These are phyloP conservation scores for Aspergillus sclerotialis DNA, from an alignment of 2,329 filamentous ascomycete genomes.

Conservation along the genomic window DNA sequence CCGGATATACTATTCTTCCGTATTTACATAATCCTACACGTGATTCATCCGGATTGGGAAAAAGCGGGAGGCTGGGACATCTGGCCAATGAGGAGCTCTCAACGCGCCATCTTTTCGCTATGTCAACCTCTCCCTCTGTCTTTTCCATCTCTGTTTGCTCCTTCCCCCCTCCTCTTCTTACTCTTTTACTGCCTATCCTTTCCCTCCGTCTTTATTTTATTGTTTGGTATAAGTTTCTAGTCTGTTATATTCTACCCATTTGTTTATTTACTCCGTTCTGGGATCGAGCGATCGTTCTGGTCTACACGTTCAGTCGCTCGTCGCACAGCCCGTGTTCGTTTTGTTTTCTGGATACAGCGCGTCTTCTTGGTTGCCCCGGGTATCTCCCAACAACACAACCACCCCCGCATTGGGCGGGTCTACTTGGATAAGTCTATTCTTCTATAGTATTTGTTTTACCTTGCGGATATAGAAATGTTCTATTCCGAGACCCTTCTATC, in stretches of 20 bases:
- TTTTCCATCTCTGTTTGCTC: slow-evolving; percentile 4
- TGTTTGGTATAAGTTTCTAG: not conserved
- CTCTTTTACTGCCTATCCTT: slow-evolving; percentile 9
- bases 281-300: slow-evolving; percentile 10
- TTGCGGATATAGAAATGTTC: slow-evolving; percentile 60
- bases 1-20: too few relatives aligned
- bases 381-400: slow-evolving; percentile 12
- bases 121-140: slow-evolving; percentile 2
- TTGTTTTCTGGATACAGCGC: slow-evolving; percentile 28
- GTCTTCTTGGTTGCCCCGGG: slow-evolving; percentile 22
- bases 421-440: slow-evolving; percentile 10
- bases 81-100: not conserved
- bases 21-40: too few relatives aligned
- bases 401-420: slow-evolving; percentile 28
- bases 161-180: not conserved
- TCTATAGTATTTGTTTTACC: slow-evolving; percentile 9
- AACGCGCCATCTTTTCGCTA: slow-evolving; percentile 1
- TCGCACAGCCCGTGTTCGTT: slow-evolving; percentile 1
- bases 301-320: too few relatives aligned
- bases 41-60: too few relatives aligned
- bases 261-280: slow-evolving; percentile 1
- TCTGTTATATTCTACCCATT: not conserved
- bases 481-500: slow-evolving; percentile 93
- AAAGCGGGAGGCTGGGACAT: too few relatives aligned
- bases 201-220: not conserved